phyloP scores from a whole-genome alignment of 495 filamentous ascomycete genomes.

The Trichoderma asperelloides region DNA sequence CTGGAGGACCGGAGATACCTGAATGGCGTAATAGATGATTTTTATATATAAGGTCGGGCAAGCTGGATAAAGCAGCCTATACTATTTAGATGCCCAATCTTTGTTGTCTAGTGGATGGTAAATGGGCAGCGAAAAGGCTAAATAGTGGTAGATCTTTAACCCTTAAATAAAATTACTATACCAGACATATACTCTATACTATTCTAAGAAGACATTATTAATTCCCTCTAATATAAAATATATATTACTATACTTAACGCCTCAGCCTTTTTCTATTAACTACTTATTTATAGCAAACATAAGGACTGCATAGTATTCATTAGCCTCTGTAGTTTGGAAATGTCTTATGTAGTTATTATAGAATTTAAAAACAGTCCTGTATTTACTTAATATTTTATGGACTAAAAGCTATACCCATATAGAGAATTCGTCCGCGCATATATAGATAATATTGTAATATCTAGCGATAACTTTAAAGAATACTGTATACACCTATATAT shows the following conservation, averaged over 20 bases:
- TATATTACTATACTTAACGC: not conserved
- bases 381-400: not conserved
- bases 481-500: not conserved
- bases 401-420: not conserved
- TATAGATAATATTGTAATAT: slow-evolving; percentile 4
- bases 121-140: not conserved
- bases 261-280: not conserved
- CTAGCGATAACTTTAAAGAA: not conserved
- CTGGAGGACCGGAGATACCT: not conserved
- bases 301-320: not conserved
- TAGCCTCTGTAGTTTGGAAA: not conserved
- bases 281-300: not conserved
- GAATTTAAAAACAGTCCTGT: not conserved
- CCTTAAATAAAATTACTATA: not conserved
- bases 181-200: not conserved
- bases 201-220: not conserved
- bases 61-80: not conserved
- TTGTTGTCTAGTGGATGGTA: not conserved
- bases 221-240: not conserved
- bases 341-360: not conserved
- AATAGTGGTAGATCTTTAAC: not conserved
- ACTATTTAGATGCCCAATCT: not conserved
- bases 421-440: not conserved
- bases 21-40: not conserved
- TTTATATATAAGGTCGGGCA: not conserved